Percentiles rank a stretch among this genome's conserved stretches.
Evolutionary conservation across 2,329 filamentous ascomycete genomes (phyloP).

Genomic region (Cladosporium sp.): DNA sequence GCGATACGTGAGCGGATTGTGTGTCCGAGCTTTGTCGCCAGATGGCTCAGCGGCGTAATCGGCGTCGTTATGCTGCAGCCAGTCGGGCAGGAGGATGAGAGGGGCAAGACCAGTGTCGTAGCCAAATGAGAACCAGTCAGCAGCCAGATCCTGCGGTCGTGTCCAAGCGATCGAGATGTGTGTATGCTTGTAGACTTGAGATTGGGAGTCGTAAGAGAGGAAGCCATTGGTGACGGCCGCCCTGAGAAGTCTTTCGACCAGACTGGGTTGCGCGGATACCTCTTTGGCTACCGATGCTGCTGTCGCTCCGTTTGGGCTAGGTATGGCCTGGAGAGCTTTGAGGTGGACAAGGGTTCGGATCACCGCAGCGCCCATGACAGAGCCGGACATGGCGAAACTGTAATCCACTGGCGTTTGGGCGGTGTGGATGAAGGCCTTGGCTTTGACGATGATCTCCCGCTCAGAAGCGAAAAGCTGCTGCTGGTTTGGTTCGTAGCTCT

Average conservation of each 20-base stretch:
- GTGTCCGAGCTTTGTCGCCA: neutral
- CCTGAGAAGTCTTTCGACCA: constrained; percentile 2
- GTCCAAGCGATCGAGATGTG: neutral
- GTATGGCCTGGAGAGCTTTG: neutral
- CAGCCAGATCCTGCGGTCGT: neutral
- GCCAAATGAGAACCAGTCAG: neutral
- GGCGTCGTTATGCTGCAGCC: constrained; percentile 1
- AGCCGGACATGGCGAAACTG: neutral
- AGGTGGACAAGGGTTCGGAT: constrained; percentile 1
- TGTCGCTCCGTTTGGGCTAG: neutral
- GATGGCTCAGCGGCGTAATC: neutral
- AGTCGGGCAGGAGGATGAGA: neutral
- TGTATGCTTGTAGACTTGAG: neutral
- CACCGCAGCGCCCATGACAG: neutral
- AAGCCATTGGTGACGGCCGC: neutral
- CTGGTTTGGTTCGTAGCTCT: neutral
- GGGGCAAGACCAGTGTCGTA: constrained; percentile 4
- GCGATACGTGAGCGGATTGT: constrained; percentile 4
- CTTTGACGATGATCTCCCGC: neutral
- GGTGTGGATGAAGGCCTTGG: neutral
- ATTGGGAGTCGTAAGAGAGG: neutral
- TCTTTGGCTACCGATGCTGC: neutral
- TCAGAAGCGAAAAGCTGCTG: neutral
- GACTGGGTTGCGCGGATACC: neutral
- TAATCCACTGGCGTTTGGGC: constrained; percentile 1